Percentiles rank a stretch among this genome's conserved stretches.
phyloP scores from a whole-genome alignment of 2,329 filamentous ascomycete species.

The Clarireedia hainanense region DNA sequence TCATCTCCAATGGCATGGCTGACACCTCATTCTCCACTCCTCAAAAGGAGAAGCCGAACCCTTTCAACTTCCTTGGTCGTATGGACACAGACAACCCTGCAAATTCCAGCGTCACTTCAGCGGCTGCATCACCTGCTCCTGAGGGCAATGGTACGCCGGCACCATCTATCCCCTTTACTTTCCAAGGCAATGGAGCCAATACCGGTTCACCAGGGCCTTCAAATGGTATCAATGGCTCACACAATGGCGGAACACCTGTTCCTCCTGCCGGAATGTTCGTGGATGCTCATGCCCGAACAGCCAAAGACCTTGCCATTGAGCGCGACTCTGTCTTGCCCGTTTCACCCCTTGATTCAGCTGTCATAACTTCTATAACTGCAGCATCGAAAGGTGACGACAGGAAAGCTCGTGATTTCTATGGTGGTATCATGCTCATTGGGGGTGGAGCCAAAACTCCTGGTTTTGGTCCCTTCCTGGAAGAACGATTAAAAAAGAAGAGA shows the following conservation, averaged over 20 bases:
- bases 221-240: constrained; percentile 34
- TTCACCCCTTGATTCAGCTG: constrained; percentile 79
- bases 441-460: constrained; percentile 75
- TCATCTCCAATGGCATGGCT: constrained; percentile 26
- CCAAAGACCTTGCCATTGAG: constrained; percentile 48
- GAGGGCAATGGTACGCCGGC: constrained; percentile 62
- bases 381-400: constrained; percentile 85
- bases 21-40: constrained; percentile 44
- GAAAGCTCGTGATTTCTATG: constrained; percentile 82
- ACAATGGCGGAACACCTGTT: constrained; percentile 42
- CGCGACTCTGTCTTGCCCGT: constrained; percentile 76
- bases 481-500: constrained; percentile 61
- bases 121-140: constrained; percentile 79
- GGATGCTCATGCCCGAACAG: constrained; percentile 34
- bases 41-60: constrained; percentile 55
- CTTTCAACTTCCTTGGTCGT: constrained; percentile 62
- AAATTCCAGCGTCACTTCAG: constrained; percentile 71
- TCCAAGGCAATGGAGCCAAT: constrained; percentile 22
- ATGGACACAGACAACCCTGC: constrained; percentile 53
- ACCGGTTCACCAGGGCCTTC: constrained; percentile 26
- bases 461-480: constrained; percentile 76
- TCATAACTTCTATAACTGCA: constrained; percentile 81
- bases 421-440: constrained; percentile 84
- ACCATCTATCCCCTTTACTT: constrained; percentile 45
- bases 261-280: constrained; percentile 30